Conservation (phyloP, 208 protist genomes). For the Angomonas deanei region DNA sequence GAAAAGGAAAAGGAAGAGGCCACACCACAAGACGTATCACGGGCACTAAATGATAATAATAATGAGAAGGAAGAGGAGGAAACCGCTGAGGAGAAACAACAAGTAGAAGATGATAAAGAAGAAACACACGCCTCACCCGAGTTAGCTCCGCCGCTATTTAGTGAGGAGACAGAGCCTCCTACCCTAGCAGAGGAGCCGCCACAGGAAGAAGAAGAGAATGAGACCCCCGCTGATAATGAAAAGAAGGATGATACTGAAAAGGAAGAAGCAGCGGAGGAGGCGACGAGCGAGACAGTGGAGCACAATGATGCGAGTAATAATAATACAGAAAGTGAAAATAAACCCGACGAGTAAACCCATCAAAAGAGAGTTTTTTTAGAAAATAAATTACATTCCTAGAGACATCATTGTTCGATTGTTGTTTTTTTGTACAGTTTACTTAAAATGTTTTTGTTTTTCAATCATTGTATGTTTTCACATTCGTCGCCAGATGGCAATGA, state of each 20-base stretch:
- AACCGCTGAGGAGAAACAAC: too few relatives aligned
- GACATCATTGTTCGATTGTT: background rate
- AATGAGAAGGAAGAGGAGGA: too few relatives aligned
- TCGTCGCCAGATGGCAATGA: too few relatives aligned
- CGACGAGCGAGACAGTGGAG: too few relatives aligned
- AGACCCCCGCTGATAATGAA: background rate
- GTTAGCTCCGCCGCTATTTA: too few relatives aligned
- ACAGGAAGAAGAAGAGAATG: background rate
- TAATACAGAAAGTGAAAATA: background rate
- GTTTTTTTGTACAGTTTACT: background rate
- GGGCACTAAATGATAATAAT: too few relatives aligned
- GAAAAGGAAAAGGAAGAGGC: background rate
- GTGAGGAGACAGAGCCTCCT: too few relatives aligned
- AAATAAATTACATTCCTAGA: background rate
- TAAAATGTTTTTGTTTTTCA: too few relatives aligned
- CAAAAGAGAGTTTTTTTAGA: background rate
- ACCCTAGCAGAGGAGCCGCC: background rate
- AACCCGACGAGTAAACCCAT: background rate
- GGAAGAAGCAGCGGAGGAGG: background rate
- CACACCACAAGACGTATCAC: too few relatives aligned
- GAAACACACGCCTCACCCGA: too few relatives aligned
- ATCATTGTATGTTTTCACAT: too few relatives aligned
- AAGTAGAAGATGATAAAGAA: too few relatives aligned
- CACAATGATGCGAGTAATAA: background rate
- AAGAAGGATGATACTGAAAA: background rate